Evolutionary conservation across 768 basidiomycete genomes (phyloP), one percentile per base, ranked within the genome.

Genomic region (Termitomyces sp.): DNA sequence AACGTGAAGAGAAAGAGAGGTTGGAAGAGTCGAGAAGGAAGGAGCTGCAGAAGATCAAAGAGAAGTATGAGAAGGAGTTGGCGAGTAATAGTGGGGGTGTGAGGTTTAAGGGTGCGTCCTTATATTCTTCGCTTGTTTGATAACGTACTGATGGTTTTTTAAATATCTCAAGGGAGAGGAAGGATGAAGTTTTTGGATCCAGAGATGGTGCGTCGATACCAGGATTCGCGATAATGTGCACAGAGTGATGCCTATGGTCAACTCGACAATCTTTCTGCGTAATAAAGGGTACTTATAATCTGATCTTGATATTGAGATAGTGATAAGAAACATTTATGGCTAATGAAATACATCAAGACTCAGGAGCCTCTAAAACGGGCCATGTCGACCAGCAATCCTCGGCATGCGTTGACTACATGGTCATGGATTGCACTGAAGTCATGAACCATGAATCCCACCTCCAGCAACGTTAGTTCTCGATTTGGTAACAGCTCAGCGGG

Each of bases 121-220:
- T 33, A 40, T 30, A 38, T 32, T 55, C 35, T 3, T 56, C 28
- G 14, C 10, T 41, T 10, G 59, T 47, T 55, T 13, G 12, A 32
- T 14, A 36, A 10, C 8, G 33, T 58, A 23, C 50, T 60, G 18
- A 44, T 36, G 30, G 52, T 40, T 43, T 12, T 28, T 26, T 51
- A 18, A 57, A 48, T 56, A 5, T n/a, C 14, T 57, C 23, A 46
- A 85, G 83, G 85, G 20, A 82, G 86, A 23, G 86, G 86, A 48
- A 73, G 84, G 60, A 87, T 87, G 86, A 86, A 85, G 63, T 87
- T 77, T 62, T 68, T 86, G 41, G 86, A 87, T 66, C 86, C 86
- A 35, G 86, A 73, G 61, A 59, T 68, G 18, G 55, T 41, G 43
- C 63, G 66, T n/a, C 61, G 58, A 18, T 26, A 38, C 23, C 35